Base-by-base conservation (phyloP, 495 filamentous ascomycete species). In the Hyaloscypha variabilis region DNA sequence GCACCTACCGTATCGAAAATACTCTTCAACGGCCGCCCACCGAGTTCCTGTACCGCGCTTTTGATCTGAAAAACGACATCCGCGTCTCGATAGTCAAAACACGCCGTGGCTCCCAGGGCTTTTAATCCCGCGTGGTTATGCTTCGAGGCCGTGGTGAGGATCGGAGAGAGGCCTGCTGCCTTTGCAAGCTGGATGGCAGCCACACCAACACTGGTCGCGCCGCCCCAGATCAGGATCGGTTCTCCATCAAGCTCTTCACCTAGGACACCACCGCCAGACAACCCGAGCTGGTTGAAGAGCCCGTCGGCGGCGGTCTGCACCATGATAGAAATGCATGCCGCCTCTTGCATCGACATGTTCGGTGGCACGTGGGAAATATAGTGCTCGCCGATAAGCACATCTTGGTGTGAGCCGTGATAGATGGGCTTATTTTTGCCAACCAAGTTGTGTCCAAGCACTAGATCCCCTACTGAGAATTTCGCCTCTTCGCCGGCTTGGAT, bases 311-410 rank as follows among this genome's bases (percentile, higher is more conserved):
- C 53, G n/a, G 53, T 56, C 13, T 14, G 25, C 17, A 29, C 25
- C 53, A 56, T 56, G 23, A 56, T 56, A 10, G 53, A 26, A 24
- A 56, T 56, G 53, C 53, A 56, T 29, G 53, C 53, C 8, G 53
- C 53, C 13, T 56, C 25, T 6, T n/a, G 53, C 53, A 56, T 56
- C 13, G 53, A 17, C n/a, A 56, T 25, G 26, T 56, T 11, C 25
- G 53, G n/a, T 29, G 53, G 53, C 53, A 24, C 21, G 2, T 26
- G 3, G 25, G 53, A 56, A 25, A 56, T 17, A 6, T 4, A 29
- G n/a, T 56, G 21, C 25, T 56, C 53, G 6, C 21, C 25, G 21
- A 56, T 29, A 6, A 56, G 6, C 5, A 4, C 3, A 17, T 56
- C 53, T 26, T 56, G 53, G 23, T 56, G 53, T 3, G 10, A 8